phyloP scores from a whole-genome alignment of 139 green algal species.

The Chlorella sorokiniana region DNA sequence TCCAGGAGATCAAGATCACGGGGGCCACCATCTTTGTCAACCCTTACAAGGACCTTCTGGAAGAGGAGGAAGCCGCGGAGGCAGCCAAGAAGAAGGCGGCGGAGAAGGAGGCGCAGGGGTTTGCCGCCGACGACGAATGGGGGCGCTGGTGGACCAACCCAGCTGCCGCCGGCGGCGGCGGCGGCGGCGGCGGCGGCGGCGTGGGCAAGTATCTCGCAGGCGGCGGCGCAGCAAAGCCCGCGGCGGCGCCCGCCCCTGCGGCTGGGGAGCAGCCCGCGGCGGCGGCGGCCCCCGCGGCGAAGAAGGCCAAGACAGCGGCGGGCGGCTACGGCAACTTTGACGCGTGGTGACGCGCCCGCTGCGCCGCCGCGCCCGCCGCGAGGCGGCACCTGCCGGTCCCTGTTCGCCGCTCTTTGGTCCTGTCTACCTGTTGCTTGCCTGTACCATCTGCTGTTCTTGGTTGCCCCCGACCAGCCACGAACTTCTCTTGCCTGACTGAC shows the following conservation, averaged over 20 bases:
- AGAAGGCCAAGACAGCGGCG: slow-evolving; percentile 56
- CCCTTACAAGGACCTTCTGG: slow-evolving; percentile 87
- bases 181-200: slow-evolving; percentile 48
- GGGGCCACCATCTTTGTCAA: slow-evolving; percentile 89
- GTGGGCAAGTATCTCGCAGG: slow-evolving; percentile 73
- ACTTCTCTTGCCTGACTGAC: neutral
- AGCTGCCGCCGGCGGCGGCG: neutral
- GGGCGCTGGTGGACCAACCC: slow-evolving; percentile 28
- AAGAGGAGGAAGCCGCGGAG: slow-evolving; percentile 65
- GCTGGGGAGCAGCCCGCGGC: neutral
- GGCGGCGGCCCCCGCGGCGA: slow-evolving; percentile 44
- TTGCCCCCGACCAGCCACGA: too few species aligned
- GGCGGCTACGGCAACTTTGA: slow-evolving; percentile 73
- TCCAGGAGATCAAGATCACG: slow-evolving; percentile 77
- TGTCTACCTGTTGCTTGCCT: too few species aligned
- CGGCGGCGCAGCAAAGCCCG: neutral
- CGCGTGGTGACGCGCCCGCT: slow-evolving; percentile 54
- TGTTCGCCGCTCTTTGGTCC: too few species aligned
- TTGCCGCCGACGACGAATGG: slow-evolving; percentile 18
- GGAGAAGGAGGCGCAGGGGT: slow-evolving; percentile 31
- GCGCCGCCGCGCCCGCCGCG: too few species aligned
- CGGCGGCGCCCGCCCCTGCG: neutral
- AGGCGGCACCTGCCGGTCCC: too few species aligned
- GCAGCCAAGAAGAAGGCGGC: slow-evolving; percentile 41
- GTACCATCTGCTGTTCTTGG: too few species aligned